These are phyloP conservation scores for Paxillus involutus DNA, from an alignment of 768 basidiomycete species.

Conservation along the genomic window DNA sequence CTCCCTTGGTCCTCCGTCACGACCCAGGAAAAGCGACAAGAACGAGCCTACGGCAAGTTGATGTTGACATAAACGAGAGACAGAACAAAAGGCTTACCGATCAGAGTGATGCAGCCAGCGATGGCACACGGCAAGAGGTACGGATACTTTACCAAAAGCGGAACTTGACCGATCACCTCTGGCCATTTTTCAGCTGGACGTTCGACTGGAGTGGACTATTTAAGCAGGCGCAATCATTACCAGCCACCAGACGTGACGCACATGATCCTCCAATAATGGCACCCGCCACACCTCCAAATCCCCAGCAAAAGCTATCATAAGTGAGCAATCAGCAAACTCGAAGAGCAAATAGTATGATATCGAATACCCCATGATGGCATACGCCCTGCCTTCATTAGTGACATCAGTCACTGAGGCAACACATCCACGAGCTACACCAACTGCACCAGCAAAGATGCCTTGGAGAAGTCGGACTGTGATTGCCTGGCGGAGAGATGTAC, in stretches of 20 bases:
- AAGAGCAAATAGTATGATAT: not conserved
- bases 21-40: conserved; percentile 84
- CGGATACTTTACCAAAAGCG: conserved; percentile 77
- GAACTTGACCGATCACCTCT: conserved; percentile 57
- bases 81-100: conserved; percentile 42
- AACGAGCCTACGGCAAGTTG: conserved; percentile 61
- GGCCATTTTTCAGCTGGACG: conserved; percentile 89
- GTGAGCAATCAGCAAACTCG: not conserved
- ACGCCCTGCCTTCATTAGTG: conserved; percentile 92
- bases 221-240: not conserved
- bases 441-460: conserved; percentile 90
- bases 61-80: not conserved
- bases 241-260: conserved; percentile 37
- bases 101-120: conserved; percentile 73
- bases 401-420: conserved; percentile 86
- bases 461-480: conserved; percentile 85
- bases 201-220: conserved; percentile 56
- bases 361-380: conserved; percentile 81
- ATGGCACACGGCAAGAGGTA: conserved; percentile 87
- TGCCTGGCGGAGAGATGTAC: conserved; percentile 74
- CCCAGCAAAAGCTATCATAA: conserved; percentile 81
- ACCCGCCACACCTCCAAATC: conserved; percentile 91
- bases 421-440: conserved; percentile 91
- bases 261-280: conserved; percentile 84
- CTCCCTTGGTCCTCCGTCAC: conserved; percentile 86